phyloP scores from a whole-genome alignment of 257 asterid species.

The Solanum habrochaites region DNA sequence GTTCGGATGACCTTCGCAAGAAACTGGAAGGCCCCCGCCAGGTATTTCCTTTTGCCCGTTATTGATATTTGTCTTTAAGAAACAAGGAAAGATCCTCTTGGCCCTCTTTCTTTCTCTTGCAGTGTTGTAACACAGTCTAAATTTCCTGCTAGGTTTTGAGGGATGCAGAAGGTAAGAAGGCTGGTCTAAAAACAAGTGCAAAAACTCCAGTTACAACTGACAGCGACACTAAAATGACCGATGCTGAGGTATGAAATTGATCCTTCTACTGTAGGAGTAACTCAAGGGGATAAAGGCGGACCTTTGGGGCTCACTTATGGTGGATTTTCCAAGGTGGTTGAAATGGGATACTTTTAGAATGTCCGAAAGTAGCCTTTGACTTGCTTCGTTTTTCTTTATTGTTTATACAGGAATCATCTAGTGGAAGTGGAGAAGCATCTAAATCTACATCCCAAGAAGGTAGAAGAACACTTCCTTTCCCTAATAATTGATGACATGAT shows the following conservation, averaged over 20 bases:
- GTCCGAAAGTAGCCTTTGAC: not conserved
- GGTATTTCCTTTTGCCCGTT: conserved; percentile 31
- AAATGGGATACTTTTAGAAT: not conserved
- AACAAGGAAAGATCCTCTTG: not conserved
- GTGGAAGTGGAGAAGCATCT: conserved; percentile 46
- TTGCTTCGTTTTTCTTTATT: not conserved
- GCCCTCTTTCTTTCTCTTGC: not conserved
- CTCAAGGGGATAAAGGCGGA: not conserved
- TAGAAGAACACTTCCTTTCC: conserved; percentile 6
- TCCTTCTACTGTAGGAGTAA: not conserved
- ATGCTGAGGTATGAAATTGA: conserved; percentile 51
- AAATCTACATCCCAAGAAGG: conserved; percentile 53
- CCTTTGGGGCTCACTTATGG: not conserved
- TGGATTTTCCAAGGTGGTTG: not conserved
- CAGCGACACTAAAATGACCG: conserved; percentile 72
- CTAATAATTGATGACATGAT: not conserved
- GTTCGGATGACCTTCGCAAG: conserved; percentile 86
- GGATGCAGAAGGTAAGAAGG: conserved; percentile 88
- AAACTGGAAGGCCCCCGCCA: conserved; percentile 78
- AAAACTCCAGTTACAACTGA: conserved; percentile 41
- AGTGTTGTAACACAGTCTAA: not conserved
- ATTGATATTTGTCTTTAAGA: not conserved
- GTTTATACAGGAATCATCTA: conserved; percentile 61
- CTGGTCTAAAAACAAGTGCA: conserved; percentile 61
- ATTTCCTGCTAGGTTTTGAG: conserved; percentile 45